Base-by-base conservation (phyloP, 1,284 basidiomycete genomes). In the Ustilago shanxiensis region DNA sequence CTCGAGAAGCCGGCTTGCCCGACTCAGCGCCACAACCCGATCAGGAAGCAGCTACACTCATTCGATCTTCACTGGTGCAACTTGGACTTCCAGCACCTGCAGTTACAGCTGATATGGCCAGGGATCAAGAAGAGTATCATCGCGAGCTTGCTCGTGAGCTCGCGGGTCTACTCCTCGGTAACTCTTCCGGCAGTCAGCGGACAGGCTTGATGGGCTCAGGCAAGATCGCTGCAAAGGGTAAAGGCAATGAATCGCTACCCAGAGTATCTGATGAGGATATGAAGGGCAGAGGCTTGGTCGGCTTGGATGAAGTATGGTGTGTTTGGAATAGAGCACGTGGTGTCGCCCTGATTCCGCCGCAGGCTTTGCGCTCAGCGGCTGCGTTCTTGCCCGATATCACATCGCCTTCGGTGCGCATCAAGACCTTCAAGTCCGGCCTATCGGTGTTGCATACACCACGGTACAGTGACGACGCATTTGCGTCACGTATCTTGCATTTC, bases 271-370 rank as follows among this genome's bases (percentile, higher is more conserved):
- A 74, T 28, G 57, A 69, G 24, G 52, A 67, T 10, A 57, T 67
- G 37, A 56, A 67, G 47, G 72, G 58, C 2, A 58, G 72, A n/a
- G 79, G 80, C 13, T 44, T 98, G 18, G 89, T 98, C 24, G 93
- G 92, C 0, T 88, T 98, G 20, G 96, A 99, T 85, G 95, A 98
- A 86, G 92, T 95, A 0, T 99, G 96, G 96, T 95, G 95, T 49
- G 90, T 93, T 1, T 99, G 96, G 96, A 98, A 98, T 86, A 91
- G 96, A 58, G 95, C 94, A 1, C 88, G 96, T 66, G 96, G 96
- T 56, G 66, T 72, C 91, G 95, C 95, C 2, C 90, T 98, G 45
- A 90, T 98, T 33, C 93, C 95, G 2, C 96, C 96, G 0, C 89
- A 92, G 28, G 93, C 93, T 1, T 90, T 98, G 74, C 88, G 93